Percentiles rank a stretch among this genome's conserved stretches.
Conservation (phyloP, 345 rosid genomes). For the Sonneratia alba region DNA sequence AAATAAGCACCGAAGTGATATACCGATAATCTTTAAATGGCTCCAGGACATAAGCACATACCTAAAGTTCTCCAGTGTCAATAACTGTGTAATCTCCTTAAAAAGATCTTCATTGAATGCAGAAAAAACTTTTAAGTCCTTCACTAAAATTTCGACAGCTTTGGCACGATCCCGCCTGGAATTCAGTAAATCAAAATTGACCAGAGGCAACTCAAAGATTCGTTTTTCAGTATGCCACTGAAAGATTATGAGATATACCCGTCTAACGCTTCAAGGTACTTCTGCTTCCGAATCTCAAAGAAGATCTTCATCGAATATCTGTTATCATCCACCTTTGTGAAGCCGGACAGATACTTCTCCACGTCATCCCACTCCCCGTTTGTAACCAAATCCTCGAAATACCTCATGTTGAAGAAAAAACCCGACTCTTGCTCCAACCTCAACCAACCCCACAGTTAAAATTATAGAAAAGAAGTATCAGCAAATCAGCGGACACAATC, state of each 20-base stretch:
- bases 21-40: background rate
- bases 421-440: constrained; percentile 65
- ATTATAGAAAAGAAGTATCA: too few species aligned
- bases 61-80: constrained; percentile 76
- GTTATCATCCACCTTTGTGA: constrained; percentile 89
- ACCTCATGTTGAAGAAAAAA: constrained; percentile 65
- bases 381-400: constrained; percentile 67
- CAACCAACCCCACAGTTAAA: too few species aligned
- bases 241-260: constrained; percentile 23
- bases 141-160: constrained; percentile 75
- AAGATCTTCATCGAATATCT: constrained; percentile 78
- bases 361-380: constrained; percentile 90
- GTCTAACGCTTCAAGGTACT: constrained; percentile 82
- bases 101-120: constrained; percentile 65
- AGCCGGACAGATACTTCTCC: constrained; percentile 66
- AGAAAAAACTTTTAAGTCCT: constrained; percentile 67
- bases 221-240: background rate
- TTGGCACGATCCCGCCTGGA: constrained; percentile 64
- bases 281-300: constrained; percentile 89
- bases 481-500: too few species aligned
- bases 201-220: background rate
- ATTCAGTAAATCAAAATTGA: constrained; percentile 3
- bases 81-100: constrained; percentile 70
- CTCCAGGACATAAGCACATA: constrained; percentile 10
- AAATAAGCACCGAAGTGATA: constrained; percentile 5